Evolutionary conservation across 768 basidiomycete genomes (phyloP), one percentile per base, ranked within the genome.

Genomic region (Asterophora lycoperdoides): DNA sequence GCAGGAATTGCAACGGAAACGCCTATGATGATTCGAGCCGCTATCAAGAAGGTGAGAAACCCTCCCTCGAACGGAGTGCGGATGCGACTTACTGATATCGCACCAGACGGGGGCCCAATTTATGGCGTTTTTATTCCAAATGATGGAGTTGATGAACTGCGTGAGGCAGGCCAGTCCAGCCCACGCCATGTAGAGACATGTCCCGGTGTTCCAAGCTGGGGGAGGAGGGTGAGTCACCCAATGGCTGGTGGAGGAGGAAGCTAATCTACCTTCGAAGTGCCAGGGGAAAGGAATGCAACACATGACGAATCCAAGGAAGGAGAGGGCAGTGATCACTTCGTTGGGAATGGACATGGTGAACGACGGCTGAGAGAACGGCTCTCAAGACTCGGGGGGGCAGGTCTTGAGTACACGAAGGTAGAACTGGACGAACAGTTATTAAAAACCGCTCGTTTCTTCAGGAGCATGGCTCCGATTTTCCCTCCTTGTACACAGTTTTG

Each of bases 151-250:
- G 55, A 90, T 65, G 56, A 78, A 82, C 41, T 72, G 64, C 42
- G 75, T 75, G 37, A 90, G 74, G 61, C 81, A 83, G 13, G 68
- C 70, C 7, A 79, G 44, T 1, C 74, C 79, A 5, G 74, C 72
- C 89, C 88, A 91, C 29, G 70, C 50, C 69, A 91, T 89, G 69
- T 79, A 84, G 36, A 81, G 64, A 52, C 87, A 81, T 10, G 88
- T 89, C 19, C 85, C 60, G 23, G 60, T 60, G 29, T 60, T 60
- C 60, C 60, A 53, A 36, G 52, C 49, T 44, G 19, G 33, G 19
- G 4, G 6, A 20, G 17, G 5, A 26, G 30, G 23, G 37, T 18
- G 29, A 35, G 28, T 49, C 40, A 29, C 42, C 15, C 17, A 8
- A 30, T 41, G 7, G 23, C 6, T 6, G 23, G 6, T 26, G 10